Conservation (phyloP, 2,329 filamentous ascomycete species). For the Alternaria sp. region DNA sequence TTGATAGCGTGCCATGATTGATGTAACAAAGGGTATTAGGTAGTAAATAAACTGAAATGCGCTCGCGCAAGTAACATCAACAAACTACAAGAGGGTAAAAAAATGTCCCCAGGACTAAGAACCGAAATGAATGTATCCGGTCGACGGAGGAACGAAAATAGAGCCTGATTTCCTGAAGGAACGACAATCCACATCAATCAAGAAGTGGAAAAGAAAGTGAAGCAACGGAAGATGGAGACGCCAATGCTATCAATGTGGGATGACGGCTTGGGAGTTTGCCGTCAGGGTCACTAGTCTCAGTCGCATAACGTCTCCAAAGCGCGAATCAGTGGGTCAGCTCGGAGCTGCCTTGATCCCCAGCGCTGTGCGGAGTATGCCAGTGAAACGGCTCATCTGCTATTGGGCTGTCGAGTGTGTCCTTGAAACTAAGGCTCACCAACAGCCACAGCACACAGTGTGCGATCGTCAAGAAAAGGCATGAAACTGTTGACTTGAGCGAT, state of each 20-base stretch:
- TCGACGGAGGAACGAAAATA: slow-evolving; percentile 41
- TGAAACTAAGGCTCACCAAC: slow-evolving; percentile 33
- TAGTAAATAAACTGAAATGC: slow-evolving; percentile 15
- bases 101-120: slow-evolving; percentile 42
- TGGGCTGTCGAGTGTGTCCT: slow-evolving; percentile 28
- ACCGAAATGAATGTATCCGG: slow-evolving; percentile 35
- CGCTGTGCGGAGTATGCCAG: slow-evolving; percentile 9
- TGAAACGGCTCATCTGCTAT: slow-evolving; percentile 26
- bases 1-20: slow-evolving; percentile 38
- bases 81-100: slow-evolving; percentile 9
- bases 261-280: slow-evolving; percentile 27
- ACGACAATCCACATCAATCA: slow-evolving; percentile 22
- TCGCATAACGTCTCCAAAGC: slow-evolving; percentile 38
- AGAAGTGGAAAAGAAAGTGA: slow-evolving; percentile 28
- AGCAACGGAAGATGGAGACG: slow-evolving; percentile 33
- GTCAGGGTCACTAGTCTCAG: slow-evolving; percentile 25
- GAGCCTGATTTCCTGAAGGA: slow-evolving; percentile 25
- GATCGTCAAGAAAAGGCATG: slow-evolving; percentile 16
- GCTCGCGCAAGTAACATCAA: slow-evolving; percentile 10
- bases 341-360: slow-evolving; percentile 17
- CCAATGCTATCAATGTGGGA: slow-evolving; percentile 42
- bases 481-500: slow-evolving; percentile 1
- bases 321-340: slow-evolving; percentile 24
- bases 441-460: slow-evolving; percentile 21
- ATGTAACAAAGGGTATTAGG: slow-evolving; percentile 17